Evolutionary conservation across 139 green algal genomes (phyloP).

Genomic region (Spirogloea muscicola): DNA sequence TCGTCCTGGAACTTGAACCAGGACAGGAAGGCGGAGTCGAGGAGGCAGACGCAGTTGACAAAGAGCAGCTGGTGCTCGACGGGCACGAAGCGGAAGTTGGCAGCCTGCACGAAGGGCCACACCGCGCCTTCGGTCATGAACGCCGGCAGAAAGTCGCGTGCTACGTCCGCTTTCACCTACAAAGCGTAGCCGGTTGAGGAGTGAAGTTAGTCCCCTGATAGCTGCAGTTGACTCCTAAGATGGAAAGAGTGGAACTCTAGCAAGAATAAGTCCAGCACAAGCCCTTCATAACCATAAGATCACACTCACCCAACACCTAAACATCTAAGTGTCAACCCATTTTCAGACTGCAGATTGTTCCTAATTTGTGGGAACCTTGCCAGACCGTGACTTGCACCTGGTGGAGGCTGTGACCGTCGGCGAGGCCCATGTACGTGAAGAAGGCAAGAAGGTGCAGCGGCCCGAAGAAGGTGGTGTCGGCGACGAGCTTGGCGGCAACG

Average conservation of each 20-base stretch:
- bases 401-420: not conserved
- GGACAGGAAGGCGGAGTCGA: slow-evolving; percentile 44
- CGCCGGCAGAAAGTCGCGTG: slow-evolving; percentile 38
- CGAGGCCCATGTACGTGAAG: slow-evolving; percentile 50
- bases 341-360: no score
- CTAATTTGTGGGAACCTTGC: no score
- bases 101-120: slow-evolving; percentile 37
- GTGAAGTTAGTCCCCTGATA: no score
- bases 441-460: slow-evolving; percentile 43
- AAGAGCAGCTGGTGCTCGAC: slow-evolving; percentile 47
- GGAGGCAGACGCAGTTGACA: slow-evolving; percentile 37
- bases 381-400: no score
- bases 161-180: no score
- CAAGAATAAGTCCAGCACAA: no score
- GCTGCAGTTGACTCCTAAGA: no score
- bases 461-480: slow-evolving; percentile 49
- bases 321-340: no score
- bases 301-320: no score
- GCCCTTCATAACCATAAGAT: no score
- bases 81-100: slow-evolving; percentile 43
- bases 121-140: slow-evolving; percentile 22
- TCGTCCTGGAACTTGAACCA: slow-evolving; percentile 46
- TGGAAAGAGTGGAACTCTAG: no score
- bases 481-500: slow-evolving; percentile 43
- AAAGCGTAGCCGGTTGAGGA: no score